Evolutionary conservation across 78 protist genomes (phyloP), one percentile per base, ranked within the genome.

Genomic region (Neovahlkampfia damariscottae): DNA sequence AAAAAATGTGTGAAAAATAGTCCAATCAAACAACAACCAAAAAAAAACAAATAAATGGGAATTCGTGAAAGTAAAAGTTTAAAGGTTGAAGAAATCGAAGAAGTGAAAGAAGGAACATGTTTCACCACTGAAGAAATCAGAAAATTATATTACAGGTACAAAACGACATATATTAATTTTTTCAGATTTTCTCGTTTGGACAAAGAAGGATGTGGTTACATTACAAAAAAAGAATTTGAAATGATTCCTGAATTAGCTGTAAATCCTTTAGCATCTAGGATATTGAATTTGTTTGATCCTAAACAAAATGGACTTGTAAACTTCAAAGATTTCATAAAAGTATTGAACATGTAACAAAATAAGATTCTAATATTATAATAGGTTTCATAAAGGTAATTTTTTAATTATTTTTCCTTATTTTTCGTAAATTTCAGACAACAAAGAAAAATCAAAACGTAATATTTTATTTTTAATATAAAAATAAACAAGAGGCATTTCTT

Each of bases 101-200:
- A 75, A 41, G 30, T 82, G 5, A 67, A 74, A 36, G 39, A 38
- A 37, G 40, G 30, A 30, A 75, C 80, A 1, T 10, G 29, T 1
- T 75, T 87, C 76, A 79, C 80, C 5, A 77, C 79, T 4, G 74
- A 77, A 6, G 76, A 87, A 28, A 40, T 87, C 40, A 74, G 74
- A 59, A 31, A 75, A 62, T 73, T 93, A 66, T 87, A 90, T 72
- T 77, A 88, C 74, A 87, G 96, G 40, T n/a, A n/a, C n/a, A n/a
- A n/a, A n/a, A n/a, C n/a, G n/a, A n/a, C n/a, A n/a, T n/a, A n/a
- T n/a, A n/a, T n/a, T n/a, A n/a, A n/a, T n/a, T n/a, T n/a, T n/a
- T n/a, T n/a, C n/a, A 5, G 79, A 35, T 93, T 93, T 74, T 80
- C 83, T 67, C 82, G 80, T 74, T 86, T 93, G 19, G 97, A 93